Conservation (phyloP, 129 eudicot species). For the Flaveria robusta region DNA sequence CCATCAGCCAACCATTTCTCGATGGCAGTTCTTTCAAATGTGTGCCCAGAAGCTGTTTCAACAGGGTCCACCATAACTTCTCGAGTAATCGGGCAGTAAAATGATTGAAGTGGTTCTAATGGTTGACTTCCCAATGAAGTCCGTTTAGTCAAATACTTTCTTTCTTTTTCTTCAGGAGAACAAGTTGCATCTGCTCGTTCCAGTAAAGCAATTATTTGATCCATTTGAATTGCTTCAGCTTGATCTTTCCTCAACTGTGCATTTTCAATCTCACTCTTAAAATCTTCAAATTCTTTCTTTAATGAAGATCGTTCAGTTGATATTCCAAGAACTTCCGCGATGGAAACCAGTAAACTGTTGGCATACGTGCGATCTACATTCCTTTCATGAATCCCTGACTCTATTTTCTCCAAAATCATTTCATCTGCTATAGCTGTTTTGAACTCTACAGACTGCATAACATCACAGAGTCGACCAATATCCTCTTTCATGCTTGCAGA, state of each 20-base stretch:
- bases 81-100: slow-evolving; percentile 63
- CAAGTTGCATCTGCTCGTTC: slow-evolving; percentile 67
- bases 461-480: slow-evolving; percentile 44
- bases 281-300: slow-evolving; percentile 62
- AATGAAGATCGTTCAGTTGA: slow-evolving; percentile 52
- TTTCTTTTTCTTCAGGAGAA: slow-evolving; percentile 56
- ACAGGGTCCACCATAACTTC: slow-evolving; percentile 79
- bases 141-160: slow-evolving; percentile 51
- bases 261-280: slow-evolving; percentile 58
- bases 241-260: slow-evolving; percentile 59
- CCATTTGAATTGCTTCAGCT: slow-evolving; percentile 76
- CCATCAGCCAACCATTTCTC: slow-evolving; percentile 66
- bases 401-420: slow-evolving; percentile 62
- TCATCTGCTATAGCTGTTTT: slow-evolving; percentile 59
- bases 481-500: slow-evolving; percentile 43
- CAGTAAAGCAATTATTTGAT: slow-evolving; percentile 59
- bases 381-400: slow-evolving; percentile 60
- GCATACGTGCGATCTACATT: slow-evolving; percentile 63
- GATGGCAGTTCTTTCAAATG: slow-evolving; percentile 68
- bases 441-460: slow-evolving; percentile 56
- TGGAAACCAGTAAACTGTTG: slow-evolving; percentile 48
- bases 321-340: slow-evolving; percentile 56
- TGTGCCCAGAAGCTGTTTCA: slow-evolving; percentile 71
- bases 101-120: slow-evolving; percentile 66
- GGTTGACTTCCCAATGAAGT: slow-evolving; percentile 64